Evolutionary conservation across 2,329 filamentous ascomycete genomes (phyloP).

Genomic region (Aureobasidium leucospermi): DNA sequence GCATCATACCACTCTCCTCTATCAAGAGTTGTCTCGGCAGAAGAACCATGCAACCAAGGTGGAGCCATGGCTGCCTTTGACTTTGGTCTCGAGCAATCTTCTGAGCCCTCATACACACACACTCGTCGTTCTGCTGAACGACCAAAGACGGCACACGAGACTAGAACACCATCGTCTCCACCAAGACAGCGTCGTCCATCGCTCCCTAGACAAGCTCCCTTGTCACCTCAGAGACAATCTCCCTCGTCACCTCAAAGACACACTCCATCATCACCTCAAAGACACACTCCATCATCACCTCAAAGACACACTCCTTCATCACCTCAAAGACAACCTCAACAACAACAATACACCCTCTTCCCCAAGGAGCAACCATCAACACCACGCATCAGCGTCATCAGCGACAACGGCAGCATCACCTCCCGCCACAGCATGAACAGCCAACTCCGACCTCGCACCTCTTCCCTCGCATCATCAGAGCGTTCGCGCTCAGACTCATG

Average conservation of each 20-base stretch:
- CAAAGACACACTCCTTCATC: background rate
- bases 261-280: background rate
- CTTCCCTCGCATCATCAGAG: background rate
- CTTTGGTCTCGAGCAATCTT: slow-evolving; percentile 2
- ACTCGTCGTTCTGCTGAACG: background rate
- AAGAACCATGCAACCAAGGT: background rate
- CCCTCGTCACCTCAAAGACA: background rate
- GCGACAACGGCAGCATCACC: background rate
- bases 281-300: background rate
- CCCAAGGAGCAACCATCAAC: slow-evolving; percentile 4
- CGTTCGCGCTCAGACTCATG: slow-evolving; percentile 12
- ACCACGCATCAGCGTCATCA: slow-evolving; percentile 1
- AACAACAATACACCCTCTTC: slow-evolving; percentile 9
- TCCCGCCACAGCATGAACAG: background rate
- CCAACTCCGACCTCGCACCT: background rate
- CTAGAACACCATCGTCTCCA: background rate
- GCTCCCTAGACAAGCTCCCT: background rate
- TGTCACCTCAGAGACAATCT: background rate
- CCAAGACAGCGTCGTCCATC: background rate
- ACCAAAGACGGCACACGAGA: background rate
- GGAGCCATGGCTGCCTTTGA: slow-evolving; percentile 4
- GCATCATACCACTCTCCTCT: background rate
- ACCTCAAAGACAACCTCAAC: background rate
- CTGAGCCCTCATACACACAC: background rate
- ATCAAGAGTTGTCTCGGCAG: background rate